These are phyloP conservation scores for Tuber indicum DNA, from an alignment of 495 filamentous ascomycete species.

Conservation along the genomic window DNA sequence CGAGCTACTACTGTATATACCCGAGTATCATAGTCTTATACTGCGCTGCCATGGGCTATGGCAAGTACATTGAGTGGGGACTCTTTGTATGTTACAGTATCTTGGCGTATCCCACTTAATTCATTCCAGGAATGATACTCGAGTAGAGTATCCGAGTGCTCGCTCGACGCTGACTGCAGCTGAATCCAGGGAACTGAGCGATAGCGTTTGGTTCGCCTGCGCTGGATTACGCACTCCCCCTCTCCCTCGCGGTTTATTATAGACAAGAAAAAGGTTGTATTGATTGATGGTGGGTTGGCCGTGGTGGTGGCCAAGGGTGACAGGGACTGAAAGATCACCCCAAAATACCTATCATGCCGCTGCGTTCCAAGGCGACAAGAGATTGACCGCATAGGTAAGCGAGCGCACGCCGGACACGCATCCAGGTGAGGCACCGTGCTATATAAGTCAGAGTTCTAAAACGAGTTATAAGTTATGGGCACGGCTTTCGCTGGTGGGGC, in stretches of 20 bases:
- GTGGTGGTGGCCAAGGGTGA: background rate
- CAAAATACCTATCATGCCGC: background rate
- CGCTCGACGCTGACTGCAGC: background rate
- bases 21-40: background rate
- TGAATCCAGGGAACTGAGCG: background rate
- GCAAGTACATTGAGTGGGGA: constrained; percentile 17
- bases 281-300: background rate
- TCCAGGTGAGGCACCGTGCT: background rate
- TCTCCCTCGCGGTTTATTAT: background rate
- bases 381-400: background rate
- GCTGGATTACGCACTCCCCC: background rate
- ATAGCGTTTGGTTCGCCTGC: background rate
- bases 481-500: background rate
- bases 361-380: background rate
- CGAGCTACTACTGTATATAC: background rate
- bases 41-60: constrained; percentile 36
- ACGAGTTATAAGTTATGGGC: background rate
- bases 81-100: background rate
- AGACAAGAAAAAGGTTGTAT: background rate
- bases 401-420: background rate
- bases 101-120: background rate
- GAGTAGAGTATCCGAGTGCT: background rate
- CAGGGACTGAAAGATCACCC: background rate
- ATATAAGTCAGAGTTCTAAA: background rate
- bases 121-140: background rate